Percentiles rank a stretch among this genome's conserved stretches.
Conservation (phyloP, 2,329 filamentous ascomycete species). For the Pseudogymnoascus sp. region DNA sequence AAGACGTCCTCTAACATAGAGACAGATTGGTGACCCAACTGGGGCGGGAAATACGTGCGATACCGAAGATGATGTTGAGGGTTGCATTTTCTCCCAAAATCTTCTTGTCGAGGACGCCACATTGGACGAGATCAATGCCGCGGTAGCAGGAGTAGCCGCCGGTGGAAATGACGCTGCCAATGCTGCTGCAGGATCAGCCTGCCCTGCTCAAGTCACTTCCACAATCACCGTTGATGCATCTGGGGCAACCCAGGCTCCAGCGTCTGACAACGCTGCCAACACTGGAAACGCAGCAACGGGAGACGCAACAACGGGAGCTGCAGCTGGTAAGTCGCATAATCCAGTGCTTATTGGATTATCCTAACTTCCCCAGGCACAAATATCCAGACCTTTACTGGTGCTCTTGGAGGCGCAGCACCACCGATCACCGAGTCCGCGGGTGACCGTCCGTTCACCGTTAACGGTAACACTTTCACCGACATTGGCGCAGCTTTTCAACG, state of each 20-base stretch:
- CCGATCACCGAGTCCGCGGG: conserved; percentile 42
- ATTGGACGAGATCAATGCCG: conserved; percentile 43
- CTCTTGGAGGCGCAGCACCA: conserved; percentile 44
- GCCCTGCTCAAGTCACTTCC: conserved; percentile 4
- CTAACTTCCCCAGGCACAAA: conserved; percentile 22
- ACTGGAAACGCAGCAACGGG: neutral
- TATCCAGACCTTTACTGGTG: conserved; percentile 37
- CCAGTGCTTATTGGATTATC: neutral
- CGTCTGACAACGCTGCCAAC: conserved; percentile 11
- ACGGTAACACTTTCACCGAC: conserved; percentile 51
- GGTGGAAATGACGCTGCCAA: conserved; percentile 16
- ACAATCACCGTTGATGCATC: neutral
- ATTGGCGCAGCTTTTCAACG: conserved; percentile 49
- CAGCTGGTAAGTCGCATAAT: conserved; percentile 5
- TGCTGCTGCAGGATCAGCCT: conserved; percentile 13
- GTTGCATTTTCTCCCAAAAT: conserved; percentile 48
- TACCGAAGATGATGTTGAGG: conserved; percentile 37
- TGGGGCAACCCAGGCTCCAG: neutral
- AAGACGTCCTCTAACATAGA: conserved; percentile 15
- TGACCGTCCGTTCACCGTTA: conserved; percentile 48
- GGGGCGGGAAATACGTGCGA: conserved; percentile 45
- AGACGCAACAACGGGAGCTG: conserved; percentile 17
- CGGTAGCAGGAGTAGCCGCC: conserved; percentile 33
- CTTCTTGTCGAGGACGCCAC: conserved; percentile 49
- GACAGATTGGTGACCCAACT: conserved; percentile 34